Conservation (phyloP, 192 early-diverging fungal genomes). For the Coemansia sp. region DNA sequence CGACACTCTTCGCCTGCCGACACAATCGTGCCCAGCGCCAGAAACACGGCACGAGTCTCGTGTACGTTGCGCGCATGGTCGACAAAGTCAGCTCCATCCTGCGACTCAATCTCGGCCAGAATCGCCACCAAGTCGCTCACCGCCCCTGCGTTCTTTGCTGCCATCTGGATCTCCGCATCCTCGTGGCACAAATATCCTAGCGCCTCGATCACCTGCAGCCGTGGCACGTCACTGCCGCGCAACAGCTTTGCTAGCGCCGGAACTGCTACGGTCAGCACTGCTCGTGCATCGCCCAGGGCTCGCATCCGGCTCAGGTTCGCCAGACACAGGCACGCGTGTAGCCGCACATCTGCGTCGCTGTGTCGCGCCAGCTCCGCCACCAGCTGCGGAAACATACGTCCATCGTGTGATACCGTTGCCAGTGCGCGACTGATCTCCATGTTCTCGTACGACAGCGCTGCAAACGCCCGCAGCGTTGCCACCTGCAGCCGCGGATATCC, state of each 20-base stretch:
- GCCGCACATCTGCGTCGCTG: conserved; percentile 25
- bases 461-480: conserved; percentile 33
- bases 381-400: conserved; percentile 14
- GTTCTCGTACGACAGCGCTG: conserved; percentile 49
- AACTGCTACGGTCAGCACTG: conserved; percentile 31
- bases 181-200: conserved; percentile 52
- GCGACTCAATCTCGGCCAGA: conserved; percentile 24
- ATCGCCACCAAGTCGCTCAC: conserved; percentile 26
- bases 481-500: conserved; percentile 36
- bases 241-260: conserved; percentile 41
- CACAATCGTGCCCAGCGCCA: conserved; percentile 48
- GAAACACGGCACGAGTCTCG: conserved; percentile 22
- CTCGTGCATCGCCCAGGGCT: conserved; percentile 9
- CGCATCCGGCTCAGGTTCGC: conserved; percentile 50
- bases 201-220: conserved; percentile 26
- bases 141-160: conserved; percentile 40
- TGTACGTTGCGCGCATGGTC: conserved; percentile 20
- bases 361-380: conserved; percentile 32
- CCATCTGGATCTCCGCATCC: conserved; percentile 46
- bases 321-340: conserved; percentile 36
- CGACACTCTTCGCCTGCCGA: conserved; percentile 48
- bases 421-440: conserved; percentile 39
- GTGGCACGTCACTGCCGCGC: conserved; percentile 1
- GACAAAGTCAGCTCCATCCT: conserved; percentile 36
- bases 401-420: conserved; percentile 9